Evolutionary conservation across 139 green algal genomes (phyloP).

Genomic region (Tetradesmus lagerheimii): DNA sequence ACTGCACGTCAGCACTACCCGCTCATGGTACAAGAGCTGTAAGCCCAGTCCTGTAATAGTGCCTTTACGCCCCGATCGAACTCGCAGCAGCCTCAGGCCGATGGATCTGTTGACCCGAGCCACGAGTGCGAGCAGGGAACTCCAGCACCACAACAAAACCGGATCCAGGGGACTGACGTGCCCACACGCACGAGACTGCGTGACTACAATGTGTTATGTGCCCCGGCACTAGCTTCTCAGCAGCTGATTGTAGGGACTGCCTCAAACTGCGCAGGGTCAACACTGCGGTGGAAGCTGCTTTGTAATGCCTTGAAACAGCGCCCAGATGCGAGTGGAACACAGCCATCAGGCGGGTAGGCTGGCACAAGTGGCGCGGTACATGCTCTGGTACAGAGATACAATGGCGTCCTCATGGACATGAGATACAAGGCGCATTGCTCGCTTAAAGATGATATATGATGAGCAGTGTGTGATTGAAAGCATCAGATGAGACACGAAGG

Average conservation of each 20-base stretch:
- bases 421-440: not conserved
- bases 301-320: not conserved
- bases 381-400: not conserved
- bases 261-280: too few relatives aligned
- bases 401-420: not conserved
- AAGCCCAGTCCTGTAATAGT: not conserved
- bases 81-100: not conserved
- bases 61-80: not conserved
- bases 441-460: too few relatives aligned
- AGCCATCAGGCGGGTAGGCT: not conserved
- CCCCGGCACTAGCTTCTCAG: not conserved
- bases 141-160: not conserved
- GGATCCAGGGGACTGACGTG: not conserved
- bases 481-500: too few relatives aligned
- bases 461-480: too few relatives aligned
- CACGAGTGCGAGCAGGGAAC: not conserved
- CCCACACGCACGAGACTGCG: not conserved
- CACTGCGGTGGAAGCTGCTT: too few relatives aligned
- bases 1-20: not conserved
- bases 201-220: not conserved
- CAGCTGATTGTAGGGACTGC: not conserved
- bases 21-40: not conserved
- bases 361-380: not conserved
- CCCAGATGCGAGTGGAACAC: not conserved
- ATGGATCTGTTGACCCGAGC: not conserved